These are phyloP conservation scores for Wallacemonas sp. DNA, from an alignment of 208 protist species.

Conservation along the genomic window DNA sequence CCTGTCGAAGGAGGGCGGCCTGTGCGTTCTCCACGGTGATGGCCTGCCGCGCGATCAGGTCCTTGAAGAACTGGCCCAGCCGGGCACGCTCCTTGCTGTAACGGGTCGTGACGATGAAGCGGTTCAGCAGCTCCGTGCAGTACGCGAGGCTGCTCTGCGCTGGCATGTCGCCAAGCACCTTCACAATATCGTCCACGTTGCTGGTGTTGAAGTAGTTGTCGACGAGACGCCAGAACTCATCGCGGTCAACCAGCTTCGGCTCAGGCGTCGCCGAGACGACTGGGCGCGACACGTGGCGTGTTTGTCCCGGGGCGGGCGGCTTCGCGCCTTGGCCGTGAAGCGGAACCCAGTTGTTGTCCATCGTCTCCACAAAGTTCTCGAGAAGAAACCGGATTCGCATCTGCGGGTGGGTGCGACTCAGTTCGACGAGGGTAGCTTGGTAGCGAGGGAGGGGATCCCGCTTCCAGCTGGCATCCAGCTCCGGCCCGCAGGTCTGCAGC, in stretches of 20 bases:
- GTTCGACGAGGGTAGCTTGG: constrained; percentile 37
- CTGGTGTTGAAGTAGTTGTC: constrained; percentile 78
- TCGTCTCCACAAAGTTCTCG: constrained; percentile 71
- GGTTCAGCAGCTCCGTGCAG: constrained; percentile 50
- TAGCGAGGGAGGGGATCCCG: constrained; percentile 43
- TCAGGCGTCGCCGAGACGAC: not conserved
- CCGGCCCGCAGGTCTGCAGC: constrained; percentile 61
- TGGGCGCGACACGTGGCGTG: not conserved
- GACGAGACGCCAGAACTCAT: constrained; percentile 74
- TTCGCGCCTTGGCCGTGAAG: constrained; percentile 30
- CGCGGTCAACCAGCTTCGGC: constrained; percentile 43
- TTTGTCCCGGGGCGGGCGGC: not conserved
- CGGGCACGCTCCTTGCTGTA: constrained; percentile 67
- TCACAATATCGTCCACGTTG: constrained; percentile 52
- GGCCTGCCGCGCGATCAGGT: constrained; percentile 37
- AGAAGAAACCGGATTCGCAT: constrained; percentile 81
- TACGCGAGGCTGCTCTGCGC: constrained; percentile 37
- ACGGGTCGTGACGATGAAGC: constrained; percentile 70
- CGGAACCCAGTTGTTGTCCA: constrained; percentile 82
- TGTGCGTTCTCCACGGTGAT: constrained; percentile 44
- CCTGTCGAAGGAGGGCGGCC: constrained; percentile 56
- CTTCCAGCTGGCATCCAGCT: constrained; percentile 42
- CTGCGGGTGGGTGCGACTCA: constrained; percentile 54
- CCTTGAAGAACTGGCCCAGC: constrained; percentile 78
- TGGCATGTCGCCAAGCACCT: constrained; percentile 36